Evolutionary conservation across 495 filamentous ascomycete species (phyloP).

Genomic region (Bombardia bombarda): DNA sequence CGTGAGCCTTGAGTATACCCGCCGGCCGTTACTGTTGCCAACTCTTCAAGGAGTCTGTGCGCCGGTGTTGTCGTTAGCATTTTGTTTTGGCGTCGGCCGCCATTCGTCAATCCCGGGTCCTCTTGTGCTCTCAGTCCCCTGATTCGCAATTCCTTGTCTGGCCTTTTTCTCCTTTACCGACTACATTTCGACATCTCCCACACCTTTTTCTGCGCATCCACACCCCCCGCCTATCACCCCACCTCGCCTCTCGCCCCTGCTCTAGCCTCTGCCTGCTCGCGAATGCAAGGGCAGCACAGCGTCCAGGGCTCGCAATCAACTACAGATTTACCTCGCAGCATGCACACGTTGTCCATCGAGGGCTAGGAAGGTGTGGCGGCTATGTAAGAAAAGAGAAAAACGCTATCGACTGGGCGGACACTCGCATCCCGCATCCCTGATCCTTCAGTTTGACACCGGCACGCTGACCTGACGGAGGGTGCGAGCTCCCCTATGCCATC

Average conservation of each 20-base stretch:
- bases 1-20: no score
- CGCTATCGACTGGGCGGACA: slow-evolving; percentile 3
- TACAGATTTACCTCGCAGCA: slow-evolving; percentile 27
- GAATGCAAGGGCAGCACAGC: slow-evolving; percentile 24
- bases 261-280: slow-evolving; percentile 11
- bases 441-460: neutral
- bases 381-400: neutral
- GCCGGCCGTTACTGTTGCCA: no score
- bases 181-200: neutral
- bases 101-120: neutral
- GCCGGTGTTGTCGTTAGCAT: no score
- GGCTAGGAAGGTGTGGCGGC: slow-evolving; percentile 5
- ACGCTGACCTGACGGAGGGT: slow-evolving; percentile 1
- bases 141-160: neutral
- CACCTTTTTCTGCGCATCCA: neutral
- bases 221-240: slow-evolving; percentile 6
- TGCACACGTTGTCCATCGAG: slow-evolving; percentile 21
- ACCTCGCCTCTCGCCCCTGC: neutral
- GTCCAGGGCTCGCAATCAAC: slow-evolving; percentile 8
- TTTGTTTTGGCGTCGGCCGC: neutral
- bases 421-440: neutral
- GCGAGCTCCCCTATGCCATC: slow-evolving; percentile 10
- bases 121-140: neutral
- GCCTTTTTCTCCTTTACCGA: neutral
- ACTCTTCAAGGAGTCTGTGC: no score